Evolutionary conservation across 768 basidiomycete species (phyloP).

Genomic region (Lentinula aciculospora): DNA sequence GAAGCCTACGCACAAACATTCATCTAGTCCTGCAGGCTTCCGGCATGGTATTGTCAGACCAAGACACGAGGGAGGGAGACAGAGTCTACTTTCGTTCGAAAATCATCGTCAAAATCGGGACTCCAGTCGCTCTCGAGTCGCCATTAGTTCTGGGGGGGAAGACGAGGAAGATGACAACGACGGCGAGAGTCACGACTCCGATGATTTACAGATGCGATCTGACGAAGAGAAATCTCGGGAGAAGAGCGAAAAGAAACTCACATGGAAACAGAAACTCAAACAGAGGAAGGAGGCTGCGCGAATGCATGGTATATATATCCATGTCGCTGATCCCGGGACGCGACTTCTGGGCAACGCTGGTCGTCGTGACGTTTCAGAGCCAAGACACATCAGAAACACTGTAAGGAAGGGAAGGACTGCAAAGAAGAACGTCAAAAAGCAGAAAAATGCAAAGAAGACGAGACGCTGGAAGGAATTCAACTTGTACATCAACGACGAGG

Average conservation of each 20-base stretch:
- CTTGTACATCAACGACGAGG: background rate
- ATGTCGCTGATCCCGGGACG: background rate
- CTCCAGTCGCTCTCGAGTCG: background rate
- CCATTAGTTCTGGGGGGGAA: background rate
- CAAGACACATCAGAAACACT: background rate
- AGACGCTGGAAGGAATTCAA: background rate
- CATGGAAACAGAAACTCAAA: constrained; percentile 3
- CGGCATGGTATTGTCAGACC: background rate
- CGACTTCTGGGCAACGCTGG: background rate
- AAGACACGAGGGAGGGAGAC: background rate
- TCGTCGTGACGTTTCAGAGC: background rate
- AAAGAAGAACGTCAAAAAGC: background rate
- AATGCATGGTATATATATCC: constrained; percentile 2
- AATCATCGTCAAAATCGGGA: background rate
- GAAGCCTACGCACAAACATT: background rate
- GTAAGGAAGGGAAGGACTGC: background rate
- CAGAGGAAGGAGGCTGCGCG: background rate
- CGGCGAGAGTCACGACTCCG: background rate
- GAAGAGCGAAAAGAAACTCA: background rate
- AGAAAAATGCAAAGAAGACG: background rate
- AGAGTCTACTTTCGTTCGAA: constrained; percentile 1
- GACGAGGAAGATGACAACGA: background rate
- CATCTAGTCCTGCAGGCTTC: background rate
- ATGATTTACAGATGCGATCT: background rate
- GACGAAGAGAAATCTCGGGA: background rate